Conservation (phyloP, 225 moss, liverwort and hornwort genomes). For the Anthoceros angustus region DNA sequence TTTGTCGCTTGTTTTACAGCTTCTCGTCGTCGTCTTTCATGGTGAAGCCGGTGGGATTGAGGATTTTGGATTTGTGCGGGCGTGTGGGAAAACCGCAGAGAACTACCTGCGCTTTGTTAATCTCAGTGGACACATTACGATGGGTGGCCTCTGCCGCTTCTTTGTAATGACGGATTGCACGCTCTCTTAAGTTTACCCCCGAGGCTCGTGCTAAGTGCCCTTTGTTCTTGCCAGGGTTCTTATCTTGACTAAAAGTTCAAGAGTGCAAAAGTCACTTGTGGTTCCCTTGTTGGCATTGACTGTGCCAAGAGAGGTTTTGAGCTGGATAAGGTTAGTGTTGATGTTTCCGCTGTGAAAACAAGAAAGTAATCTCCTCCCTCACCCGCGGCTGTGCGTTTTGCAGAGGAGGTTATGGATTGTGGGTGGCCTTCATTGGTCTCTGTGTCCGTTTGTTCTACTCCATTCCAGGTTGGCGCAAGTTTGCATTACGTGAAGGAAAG, state of each 20-base stretch:
- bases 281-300: conserved; percentile 23
- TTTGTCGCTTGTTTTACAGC: no score
- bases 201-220: neutral
- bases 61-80: no score
- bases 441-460: conserved; percentile 19
- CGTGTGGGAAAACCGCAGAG: neutral
- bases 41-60: no score
- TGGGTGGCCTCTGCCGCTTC: conserved; percentile 3
- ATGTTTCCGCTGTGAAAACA: neutral
- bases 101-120: neutral
- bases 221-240: conserved; percentile 15
- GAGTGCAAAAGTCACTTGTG: conserved; percentile 17
- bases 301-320: conserved; percentile 16
- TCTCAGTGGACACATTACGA: neutral
- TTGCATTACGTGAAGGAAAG: neutral
- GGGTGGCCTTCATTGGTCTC: conserved; percentile 22
- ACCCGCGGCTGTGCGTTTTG: neutral
- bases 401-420: conserved; percentile 31
- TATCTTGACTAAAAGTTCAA: conserved; percentile 15
- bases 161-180: neutral
- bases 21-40: no score
- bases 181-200: neutral
- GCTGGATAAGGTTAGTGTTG: conserved; percentile 19
- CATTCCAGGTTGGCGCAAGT: conserved; percentile 20
- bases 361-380: neutral